phyloP scores from a whole-genome alignment of 495 filamentous ascomycete genomes.

The Pseudomonodictys pantanalensis region DNA sequence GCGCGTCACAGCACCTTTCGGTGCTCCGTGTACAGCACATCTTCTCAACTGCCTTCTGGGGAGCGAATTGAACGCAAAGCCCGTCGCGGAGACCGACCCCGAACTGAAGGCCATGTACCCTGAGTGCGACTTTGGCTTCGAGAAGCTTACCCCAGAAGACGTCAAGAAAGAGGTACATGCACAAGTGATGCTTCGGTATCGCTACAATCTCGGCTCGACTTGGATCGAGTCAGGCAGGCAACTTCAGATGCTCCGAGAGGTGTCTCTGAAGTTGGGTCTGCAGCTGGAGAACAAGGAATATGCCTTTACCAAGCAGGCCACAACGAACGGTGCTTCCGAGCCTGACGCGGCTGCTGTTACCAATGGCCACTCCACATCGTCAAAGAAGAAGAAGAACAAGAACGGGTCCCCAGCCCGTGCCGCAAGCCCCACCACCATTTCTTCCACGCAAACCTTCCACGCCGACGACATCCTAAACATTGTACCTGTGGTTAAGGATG shows the following conservation, averaged over 20 bases:
- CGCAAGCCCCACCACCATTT: conserved; percentile 52
- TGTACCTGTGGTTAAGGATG: conserved; percentile 91
- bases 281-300: conserved; percentile 85
- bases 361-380: conserved; percentile 49
- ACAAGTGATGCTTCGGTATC: conserved; percentile 71
- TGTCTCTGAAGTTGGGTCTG: conserved; percentile 84
- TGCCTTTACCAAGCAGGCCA: conserved; percentile 56
- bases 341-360: conserved; percentile 38
- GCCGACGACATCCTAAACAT: conserved; percentile 87
- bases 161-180: conserved; percentile 67
- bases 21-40: conserved; percentile 74
- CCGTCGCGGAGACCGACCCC: conserved; percentile 73
- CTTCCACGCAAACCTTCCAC: conserved; percentile 63
- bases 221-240: conserved; percentile 67
- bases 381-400: conserved; percentile 73
- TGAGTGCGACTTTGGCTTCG: conserved; percentile 79
- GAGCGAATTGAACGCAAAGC: conserved; percentile 67
- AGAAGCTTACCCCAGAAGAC: conserved; percentile 67
- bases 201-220: conserved; percentile 64
- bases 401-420: conserved; percentile 46
- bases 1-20: conserved; percentile 73
- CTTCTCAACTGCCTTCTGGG: conserved; percentile 94
- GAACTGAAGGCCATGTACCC: conserved; percentile 69
- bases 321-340: conserved; percentile 39
- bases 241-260: conserved; percentile 82